Evolutionary conservation across 2,329 filamentous ascomycete genomes (phyloP).

Genomic region (Pezicula rhizophila): DNA sequence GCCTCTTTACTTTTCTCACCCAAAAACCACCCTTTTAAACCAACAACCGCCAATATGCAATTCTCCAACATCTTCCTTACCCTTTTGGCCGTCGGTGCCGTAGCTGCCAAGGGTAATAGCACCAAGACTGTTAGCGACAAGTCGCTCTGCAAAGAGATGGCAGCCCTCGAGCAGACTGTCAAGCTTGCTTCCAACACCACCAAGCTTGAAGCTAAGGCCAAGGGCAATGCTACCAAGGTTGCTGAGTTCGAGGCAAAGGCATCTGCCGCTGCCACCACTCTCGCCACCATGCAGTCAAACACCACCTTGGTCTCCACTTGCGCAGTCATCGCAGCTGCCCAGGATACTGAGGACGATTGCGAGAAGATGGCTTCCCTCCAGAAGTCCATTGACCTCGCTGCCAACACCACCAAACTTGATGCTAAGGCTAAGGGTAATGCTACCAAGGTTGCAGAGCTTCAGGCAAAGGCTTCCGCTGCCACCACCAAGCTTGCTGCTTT

Average conservation of each 20-base stretch:
- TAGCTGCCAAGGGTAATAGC: conserved; percentile 24
- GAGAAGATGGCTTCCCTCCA: conserved; percentile 20
- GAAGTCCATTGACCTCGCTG: conserved; percentile 21
- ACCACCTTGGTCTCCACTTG: conserved; percentile 30
- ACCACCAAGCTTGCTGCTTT: conserved; percentile 25
- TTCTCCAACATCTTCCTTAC: conserved; percentile 19
- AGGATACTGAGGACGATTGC: conserved; percentile 25
- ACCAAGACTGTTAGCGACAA: conserved; percentile 25
- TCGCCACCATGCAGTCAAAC: conserved; percentile 29
- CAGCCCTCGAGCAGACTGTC: conserved; percentile 24
- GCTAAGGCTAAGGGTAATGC: conserved; percentile 30
- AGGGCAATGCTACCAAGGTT: conserved; percentile 32
- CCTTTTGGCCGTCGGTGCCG: conserved; percentile 15
- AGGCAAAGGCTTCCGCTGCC: conserved; percentile 25
- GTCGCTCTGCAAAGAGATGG: conserved; percentile 29
- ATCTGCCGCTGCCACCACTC: conserved; percentile 22
- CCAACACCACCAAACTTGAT: conserved; percentile 26
- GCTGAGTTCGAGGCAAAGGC: conserved; percentile 33
- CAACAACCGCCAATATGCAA: conserved; percentile 17
- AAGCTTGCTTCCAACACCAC: conserved; percentile 32
- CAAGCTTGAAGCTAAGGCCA: conserved; percentile 26
- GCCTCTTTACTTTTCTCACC: conserved; percentile 6
- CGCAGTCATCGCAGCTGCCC: conserved; percentile 26
- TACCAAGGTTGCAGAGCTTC: conserved; percentile 29
- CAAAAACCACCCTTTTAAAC: conserved; percentile 1